A percentile compares a stretch with the other conserved stretches of the same genome.
These are phyloP conservation scores for Ceratocystiopsis brevicomis DNA, from an alignment of 2,329 filamentous ascomycete genomes.

Conservation along the genomic window DNA sequence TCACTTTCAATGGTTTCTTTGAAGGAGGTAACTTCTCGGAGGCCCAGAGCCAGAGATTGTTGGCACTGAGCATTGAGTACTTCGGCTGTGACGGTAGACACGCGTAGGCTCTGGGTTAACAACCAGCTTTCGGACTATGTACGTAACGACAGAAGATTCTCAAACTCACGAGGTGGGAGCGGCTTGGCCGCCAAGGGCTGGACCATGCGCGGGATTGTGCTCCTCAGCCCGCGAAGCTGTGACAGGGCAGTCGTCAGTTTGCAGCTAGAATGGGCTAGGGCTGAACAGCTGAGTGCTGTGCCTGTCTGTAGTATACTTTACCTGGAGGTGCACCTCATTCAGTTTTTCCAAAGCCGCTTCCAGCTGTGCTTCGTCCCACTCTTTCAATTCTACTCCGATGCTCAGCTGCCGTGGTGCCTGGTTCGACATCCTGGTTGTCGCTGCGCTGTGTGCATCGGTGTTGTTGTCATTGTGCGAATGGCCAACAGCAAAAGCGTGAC, in stretches of 20 bases:
- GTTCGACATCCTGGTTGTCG: conserved; percentile 1
- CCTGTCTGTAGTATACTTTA: conserved; percentile 11
- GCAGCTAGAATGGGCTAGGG: neutral
- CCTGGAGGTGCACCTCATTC: conserved; percentile 36
- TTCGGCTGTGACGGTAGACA: conserved; percentile 23
- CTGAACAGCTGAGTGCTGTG: no score
- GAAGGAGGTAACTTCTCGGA: conserved; percentile 33
- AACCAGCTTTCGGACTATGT: no score
- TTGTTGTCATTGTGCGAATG: no score
- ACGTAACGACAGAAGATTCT: no score
- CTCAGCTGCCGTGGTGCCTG: conserved; percentile 1
- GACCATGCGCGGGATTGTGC: conserved; percentile 29
- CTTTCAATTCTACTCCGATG: conserved; percentile 11
- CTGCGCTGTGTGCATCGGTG: no score
- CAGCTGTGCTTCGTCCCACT: conserved; percentile 30
- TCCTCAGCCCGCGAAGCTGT: conserved; percentile 28
- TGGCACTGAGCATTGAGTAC: conserved; percentile 22
- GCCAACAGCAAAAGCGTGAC: no score
- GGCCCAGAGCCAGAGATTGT: conserved; percentile 26
- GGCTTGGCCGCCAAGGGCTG: conserved; percentile 30
- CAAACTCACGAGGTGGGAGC: conserved; percentile 27
- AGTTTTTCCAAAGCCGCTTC: conserved; percentile 30
- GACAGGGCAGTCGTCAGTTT: neutral
- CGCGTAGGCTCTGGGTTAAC: no score
- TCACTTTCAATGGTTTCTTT: conserved; percentile 26